Percentiles rank a stretch among this genome's conserved stretches.
Conservation (phyloP, 2,329 filamentous ascomycete genomes). For the Periglandula ipomoeae region DNA sequence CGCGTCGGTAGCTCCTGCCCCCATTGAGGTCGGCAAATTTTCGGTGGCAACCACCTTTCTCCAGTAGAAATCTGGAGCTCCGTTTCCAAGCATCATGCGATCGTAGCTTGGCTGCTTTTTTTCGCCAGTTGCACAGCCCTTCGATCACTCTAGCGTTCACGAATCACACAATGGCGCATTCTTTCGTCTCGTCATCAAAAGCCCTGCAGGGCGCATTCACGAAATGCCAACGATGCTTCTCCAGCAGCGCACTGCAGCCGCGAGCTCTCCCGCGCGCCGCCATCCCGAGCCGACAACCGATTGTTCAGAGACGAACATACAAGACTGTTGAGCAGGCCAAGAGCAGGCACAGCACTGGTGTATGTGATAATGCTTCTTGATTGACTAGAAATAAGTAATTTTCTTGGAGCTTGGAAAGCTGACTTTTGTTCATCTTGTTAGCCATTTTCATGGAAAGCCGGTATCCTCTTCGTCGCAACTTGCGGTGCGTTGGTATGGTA, state of each 20-base stretch:
- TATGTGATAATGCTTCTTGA: constrained; percentile 24
- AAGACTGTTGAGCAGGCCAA: constrained; percentile 52
- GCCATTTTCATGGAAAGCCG: constrained; percentile 93
- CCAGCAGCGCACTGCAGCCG: constrained; percentile 24
- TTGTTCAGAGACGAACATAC: constrained; percentile 29
- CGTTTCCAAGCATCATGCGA: neutral
- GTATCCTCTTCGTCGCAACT: constrained; percentile 71
- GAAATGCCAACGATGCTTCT: constrained; percentile 32
- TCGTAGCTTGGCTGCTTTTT: neutral
- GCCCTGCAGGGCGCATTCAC: constrained; percentile 24
- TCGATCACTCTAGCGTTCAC: neutral
- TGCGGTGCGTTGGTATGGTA: constrained; percentile 76
- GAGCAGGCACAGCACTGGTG: constrained; percentile 47
- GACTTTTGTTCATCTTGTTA: constrained; percentile 25
- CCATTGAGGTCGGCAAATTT: constrained; percentile 10
- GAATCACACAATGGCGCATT: constrained; percentile 28
- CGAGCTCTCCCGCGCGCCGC: constrained; percentile 22
- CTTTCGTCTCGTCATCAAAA: constrained; percentile 23
- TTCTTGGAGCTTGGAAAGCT: constrained; percentile 9
- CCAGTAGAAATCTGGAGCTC: neutral
- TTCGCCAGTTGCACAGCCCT: neutral
- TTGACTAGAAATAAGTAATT: too few species aligned
- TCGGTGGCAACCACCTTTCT: constrained; percentile 6
- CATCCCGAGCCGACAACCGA: constrained; percentile 24
- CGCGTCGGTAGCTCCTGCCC: too few species aligned